These are phyloP conservation scores for Aphanomyces stellatus DNA, from an alignment of 352 stramenopile genomes.

Conservation along the genomic window DNA sequence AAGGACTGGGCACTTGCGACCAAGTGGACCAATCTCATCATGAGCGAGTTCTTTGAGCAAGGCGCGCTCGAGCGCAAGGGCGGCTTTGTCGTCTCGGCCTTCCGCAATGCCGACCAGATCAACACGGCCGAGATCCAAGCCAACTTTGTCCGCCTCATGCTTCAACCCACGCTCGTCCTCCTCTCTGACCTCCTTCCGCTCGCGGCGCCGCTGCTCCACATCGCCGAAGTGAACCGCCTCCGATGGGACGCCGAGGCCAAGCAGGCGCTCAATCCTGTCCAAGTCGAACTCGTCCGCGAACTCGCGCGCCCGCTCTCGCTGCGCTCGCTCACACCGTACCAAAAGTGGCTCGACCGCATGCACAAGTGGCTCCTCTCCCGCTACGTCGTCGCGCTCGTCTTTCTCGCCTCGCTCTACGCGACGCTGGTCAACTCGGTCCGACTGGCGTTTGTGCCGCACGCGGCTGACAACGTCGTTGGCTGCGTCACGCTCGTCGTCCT, in stretches of 20 bases:
- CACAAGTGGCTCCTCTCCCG: not conserved
- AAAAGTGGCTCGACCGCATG: not conserved
- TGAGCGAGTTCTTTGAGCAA: conserved; percentile 31
- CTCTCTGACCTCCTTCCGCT: not conserved
- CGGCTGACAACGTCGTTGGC: conserved; percentile 76
- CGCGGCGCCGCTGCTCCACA: not conserved
- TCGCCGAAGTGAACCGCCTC: conserved; percentile 2
- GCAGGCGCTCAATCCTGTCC: not conserved
- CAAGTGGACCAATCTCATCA: conserved; percentile 24
- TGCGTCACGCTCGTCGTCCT: conserved; percentile 81
- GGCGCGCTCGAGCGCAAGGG: conserved; percentile 25
- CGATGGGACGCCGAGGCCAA: conserved; percentile 2
- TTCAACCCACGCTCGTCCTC: conserved; percentile 7
- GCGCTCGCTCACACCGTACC: not conserved
- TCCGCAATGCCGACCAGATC: conserved; percentile 17
- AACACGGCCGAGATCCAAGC: conserved; percentile 19
- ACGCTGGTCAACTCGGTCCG: conserved; percentile 90
- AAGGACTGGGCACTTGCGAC: conserved; percentile 22
- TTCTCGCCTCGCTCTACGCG: conserved; percentile 87
- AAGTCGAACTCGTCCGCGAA: conserved; percentile 1
- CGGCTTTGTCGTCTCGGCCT: conserved; percentile 25
- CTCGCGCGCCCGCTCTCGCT: not conserved
- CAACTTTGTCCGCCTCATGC: conserved; percentile 18
- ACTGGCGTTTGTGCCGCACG: conserved; percentile 57
- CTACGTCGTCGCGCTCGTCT: conserved; percentile 45